Percentiles rank a stretch among this genome's conserved stretches.
These are phyloP conservation scores for Litsea cubeba DNA, from an alignment of 164 flowering plant genomes.

Conservation along the genomic window DNA sequence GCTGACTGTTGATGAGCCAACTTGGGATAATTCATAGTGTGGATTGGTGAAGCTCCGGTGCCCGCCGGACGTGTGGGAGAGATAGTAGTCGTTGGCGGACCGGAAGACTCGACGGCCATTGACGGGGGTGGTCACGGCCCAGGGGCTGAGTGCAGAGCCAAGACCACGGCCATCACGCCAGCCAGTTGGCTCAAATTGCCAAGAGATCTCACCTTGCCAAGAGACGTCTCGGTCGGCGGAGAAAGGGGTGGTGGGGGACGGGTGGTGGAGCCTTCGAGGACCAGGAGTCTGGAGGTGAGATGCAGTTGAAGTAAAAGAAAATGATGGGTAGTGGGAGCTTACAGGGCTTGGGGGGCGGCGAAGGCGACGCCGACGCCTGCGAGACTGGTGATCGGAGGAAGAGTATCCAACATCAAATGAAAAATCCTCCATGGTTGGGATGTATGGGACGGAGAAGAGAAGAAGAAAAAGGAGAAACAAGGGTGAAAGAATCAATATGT, in stretches of 20 bases:
- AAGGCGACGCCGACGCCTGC: background rate
- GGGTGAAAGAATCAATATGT: background rate
- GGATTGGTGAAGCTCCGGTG: constrained; percentile 27
- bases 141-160: constrained; percentile 55
- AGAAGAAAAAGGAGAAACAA: background rate
- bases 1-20: background rate
- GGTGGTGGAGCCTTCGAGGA: constrained; percentile 17
- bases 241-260: constrained; percentile 38
- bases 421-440: constrained; percentile 31
- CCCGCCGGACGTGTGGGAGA: constrained; percentile 21
- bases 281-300: constrained; percentile 14
- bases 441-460: background rate
- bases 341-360: constrained; percentile 33
- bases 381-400: background rate
- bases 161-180: constrained; percentile 35
- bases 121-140: constrained; percentile 28
- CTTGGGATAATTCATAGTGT: constrained; percentile 26
- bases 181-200: constrained; percentile 59
- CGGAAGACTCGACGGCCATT: constrained; percentile 19
- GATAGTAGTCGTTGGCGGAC: constrained; percentile 52
- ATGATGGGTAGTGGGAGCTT: constrained; percentile 19
- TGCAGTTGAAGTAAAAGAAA: constrained; percentile 18
- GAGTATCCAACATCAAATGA: constrained; percentile 34
- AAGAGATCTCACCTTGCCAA: constrained; percentile 67
- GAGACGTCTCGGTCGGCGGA: constrained; percentile 37